Evolutionary conservation across 2,329 filamentous ascomycete species (phyloP).

Genomic region (Pyricularia grisea): DNA sequence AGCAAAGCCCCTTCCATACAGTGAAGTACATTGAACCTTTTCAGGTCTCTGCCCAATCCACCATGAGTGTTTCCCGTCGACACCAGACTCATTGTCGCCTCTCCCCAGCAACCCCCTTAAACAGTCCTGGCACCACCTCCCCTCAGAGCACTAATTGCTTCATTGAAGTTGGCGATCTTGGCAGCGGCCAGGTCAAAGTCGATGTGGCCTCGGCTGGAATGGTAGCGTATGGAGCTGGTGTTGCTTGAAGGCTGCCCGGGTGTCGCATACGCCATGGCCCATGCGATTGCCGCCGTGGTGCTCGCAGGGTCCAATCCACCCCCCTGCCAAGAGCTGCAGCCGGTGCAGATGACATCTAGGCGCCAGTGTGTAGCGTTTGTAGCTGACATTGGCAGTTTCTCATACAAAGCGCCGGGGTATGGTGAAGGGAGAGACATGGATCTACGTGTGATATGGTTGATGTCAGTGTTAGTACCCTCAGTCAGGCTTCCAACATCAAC

Average conservation of each 20-base stretch:
- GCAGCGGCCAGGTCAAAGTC: conserved; percentile 15
- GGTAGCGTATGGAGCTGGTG: conserved; percentile 17
- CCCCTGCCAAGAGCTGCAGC: conserved; percentile 24
- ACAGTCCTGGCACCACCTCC: neutral
- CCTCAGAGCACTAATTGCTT: neutral
- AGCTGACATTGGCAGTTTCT: conserved; percentile 21
- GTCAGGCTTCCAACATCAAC: too few species aligned
- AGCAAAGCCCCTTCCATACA: neutral
- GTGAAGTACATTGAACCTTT: neutral
- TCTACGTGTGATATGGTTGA: neutral
- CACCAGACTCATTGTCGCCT: neutral
- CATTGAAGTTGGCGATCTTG: conserved; percentile 17
- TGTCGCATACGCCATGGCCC: conserved; percentile 12
- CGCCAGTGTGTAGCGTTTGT: conserved; percentile 31
- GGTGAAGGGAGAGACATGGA: conserved; percentile 14
- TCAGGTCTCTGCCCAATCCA: neutral
- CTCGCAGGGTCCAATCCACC: conserved; percentile 17
- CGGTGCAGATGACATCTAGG: conserved; percentile 26
- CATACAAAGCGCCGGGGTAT: conserved; percentile 23
- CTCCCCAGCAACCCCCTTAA: neutral
- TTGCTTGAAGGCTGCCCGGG: conserved; percentile 16
- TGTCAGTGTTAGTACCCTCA: too few species aligned
- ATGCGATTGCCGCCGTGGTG: conserved; percentile 15
- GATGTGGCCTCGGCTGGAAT: conserved; percentile 16
- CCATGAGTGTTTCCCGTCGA: neutral